Base-by-base conservation (phyloP, 2,329 filamentous ascomycete species). In the Cryphonectria parasitica region DNA sequence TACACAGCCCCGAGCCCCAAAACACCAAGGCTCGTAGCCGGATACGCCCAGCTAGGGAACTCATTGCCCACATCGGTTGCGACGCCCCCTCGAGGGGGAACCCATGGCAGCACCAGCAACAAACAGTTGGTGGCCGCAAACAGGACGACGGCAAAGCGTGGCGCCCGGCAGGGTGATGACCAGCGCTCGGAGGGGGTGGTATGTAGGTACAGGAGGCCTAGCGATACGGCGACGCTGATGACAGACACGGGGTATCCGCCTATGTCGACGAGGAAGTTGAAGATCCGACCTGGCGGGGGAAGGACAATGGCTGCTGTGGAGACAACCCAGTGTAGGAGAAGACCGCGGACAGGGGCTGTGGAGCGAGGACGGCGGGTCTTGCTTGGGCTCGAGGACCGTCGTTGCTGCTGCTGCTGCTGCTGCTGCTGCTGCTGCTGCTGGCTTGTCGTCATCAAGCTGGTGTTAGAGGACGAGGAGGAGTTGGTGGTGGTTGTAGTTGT, bases 261-360 rank as follows among this genome's bases (percentile, higher is more conserved):
- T 10, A 82, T 77, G 67, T 81, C 78, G 58, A 81, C 79, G 17
- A 81, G 76, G 75, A 82, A 81, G 73, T 79, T 79, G 75, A 80
- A 82, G 36, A 80, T 79, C 36, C 77, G 75, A 4, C 79, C 80
- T 2, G 85, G 84, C 7, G 85, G 85, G 2, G 82, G 84, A 2
- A 86, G 82, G 1, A 87, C 79, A 52, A 84, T 88, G 10, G 87
- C 84, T 39, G 90, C 78, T 19, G 85, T 84, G 1, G 88, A 90
- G 43, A 89, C 87, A 25, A 90, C 80, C 78, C 88, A 91, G 72
- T 91, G 87, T 64, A 91, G 84, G 25, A 84, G 82, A 25, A 88
- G 78, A 13, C 80, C 79, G n/a, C 78, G 75, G 1, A 73, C 70
- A 7, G 79, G 80, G 58, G 39, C 62, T 19, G 28, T 17, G 58